Evolutionary conservation across 202 grass and related monocot species (phyloP), one percentile per base, ranked within the genome.

Genomic region (Eragrostis tef): DNA sequence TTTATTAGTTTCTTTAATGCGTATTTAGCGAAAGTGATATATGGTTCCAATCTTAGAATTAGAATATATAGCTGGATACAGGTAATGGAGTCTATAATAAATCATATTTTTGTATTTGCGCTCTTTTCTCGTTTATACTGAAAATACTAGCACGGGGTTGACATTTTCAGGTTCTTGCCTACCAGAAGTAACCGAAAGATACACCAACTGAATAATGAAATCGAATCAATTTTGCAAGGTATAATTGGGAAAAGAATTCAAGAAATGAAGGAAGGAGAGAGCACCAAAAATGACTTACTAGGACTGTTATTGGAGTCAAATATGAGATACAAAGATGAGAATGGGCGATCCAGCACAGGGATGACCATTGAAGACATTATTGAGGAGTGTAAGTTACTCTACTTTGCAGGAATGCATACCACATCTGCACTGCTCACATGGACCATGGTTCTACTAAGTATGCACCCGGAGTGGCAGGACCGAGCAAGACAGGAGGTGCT

Each of bases 351-450:
- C 1, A 70, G 53, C 29, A 43, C 14, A 4, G 58, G 71, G 2
- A 86, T 94, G 80, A 90, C 87, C 45, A 90, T 44, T 11, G 66
- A 86, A 12, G 87, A 90, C 1, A 67, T 94, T 25, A 84, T 94
- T 5, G 85, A 92, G 60, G 93, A 94, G 73, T 94, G 93, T 82
- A 94, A 94, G 79, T 8, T 88, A 1, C 88, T 94, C 77, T 94
- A 92, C 39, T 86, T 94, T 47, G 87, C 92, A 16, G 92, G 92
- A 47, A 86, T 81, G 59, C 89, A 86, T 59, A 92, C 87, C 1
- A 90, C 89, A 0, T 88, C 87, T 1, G 75, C 85, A 19, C 49
- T 92, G 15, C 79, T 95, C 41, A 95, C 93, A 2, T 95, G 93
- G 93, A 95, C 93, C 1, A 75, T 95, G 72, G 16, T 95, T 6